Evolutionary conservation across 2,329 filamentous ascomycete genomes (phyloP), one percentile per base, ranked within the genome.

Genomic region (Annulohypoxylon truncatum): DNA sequence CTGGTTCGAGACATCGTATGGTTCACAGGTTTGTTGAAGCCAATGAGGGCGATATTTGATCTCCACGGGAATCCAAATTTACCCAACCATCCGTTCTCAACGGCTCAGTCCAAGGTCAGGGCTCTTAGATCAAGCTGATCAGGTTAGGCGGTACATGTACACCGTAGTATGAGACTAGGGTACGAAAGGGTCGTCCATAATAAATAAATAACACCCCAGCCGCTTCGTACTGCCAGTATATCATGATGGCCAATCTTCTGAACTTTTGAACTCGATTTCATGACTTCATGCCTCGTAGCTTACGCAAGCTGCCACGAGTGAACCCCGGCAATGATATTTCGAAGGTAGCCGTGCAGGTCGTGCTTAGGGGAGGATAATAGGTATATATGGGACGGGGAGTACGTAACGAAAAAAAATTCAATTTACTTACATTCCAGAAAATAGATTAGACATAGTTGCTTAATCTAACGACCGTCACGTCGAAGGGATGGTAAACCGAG

Each of bases 391-490:
- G 15, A 58, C 31, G 20, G 24, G 29, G 33, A 29, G n/a, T 42
- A 29, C 13, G 29, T 50, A 60, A 57, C 56, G 53, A 67, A 60
- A 56, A 62, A 15, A 12, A 63, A 65, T 70, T 51, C 28, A 59
- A 56, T 66, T 60, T 67, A 86, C 85, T 85, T 81, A 88, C 85
- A 88, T 87, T 79, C 85, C 85, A 74, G 85, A 87, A 77, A 88
- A 87, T 73, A 88, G 80, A 79, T 87, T 87, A 73, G 85, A 87
- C 85, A 87, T 88, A 76, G 73, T 80, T 72, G 71, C 68, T 70
- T 69, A 65, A 68, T 47, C 69, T 67, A 63, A 69, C 48, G 60
- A 67, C 63, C 62, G 65, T 63, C 62, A 68, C 48, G 68, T 72
- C 69, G 63, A 67, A 66, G 68, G 62, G 57, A 55, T 47, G 59